Conservation (phyloP, 2,329 filamentous ascomycete species). For the Monilinia laxa region DNA sequence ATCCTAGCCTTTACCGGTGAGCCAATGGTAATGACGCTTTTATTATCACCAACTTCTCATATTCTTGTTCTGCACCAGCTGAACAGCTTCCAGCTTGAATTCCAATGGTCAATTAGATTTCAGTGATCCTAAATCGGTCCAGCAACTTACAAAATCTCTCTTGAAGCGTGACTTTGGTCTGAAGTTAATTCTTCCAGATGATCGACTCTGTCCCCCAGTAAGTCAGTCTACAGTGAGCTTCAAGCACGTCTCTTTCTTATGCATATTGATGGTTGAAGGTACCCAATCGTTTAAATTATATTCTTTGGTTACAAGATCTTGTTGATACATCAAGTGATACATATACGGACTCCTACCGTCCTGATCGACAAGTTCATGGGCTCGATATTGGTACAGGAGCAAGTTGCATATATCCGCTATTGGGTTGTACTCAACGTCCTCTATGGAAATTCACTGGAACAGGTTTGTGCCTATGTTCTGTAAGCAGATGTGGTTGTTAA, state of each 20-base stretch:
- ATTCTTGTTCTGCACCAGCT: conserved; percentile 11
- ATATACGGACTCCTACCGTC: conserved; percentile 51
- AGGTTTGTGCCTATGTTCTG: conserved; percentile 40
- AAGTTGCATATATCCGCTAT: conserved; percentile 85
- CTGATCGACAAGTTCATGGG: conserved; percentile 59
- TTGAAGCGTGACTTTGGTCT: conserved; percentile 75
- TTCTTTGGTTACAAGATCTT: conserved; percentile 82
- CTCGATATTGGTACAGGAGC: conserved; percentile 89
- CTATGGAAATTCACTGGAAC: conserved; percentile 73
- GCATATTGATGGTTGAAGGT: conserved; percentile 43
- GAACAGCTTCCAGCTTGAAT: conserved; percentile 46
- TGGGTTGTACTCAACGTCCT: conserved; percentile 67
- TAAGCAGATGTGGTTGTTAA: conserved; percentile 39
- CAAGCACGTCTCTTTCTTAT: neutral
- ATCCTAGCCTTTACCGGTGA: neutral
- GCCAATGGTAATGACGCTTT: neutral
- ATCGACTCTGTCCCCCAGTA: conserved; percentile 85
- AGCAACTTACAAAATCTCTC: conserved; percentile 79
- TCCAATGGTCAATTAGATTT: conserved; percentile 71
- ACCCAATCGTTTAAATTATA: conserved; percentile 77
- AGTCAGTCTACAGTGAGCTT: conserved; percentile 19
- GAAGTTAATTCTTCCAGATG: conserved; percentile 65
- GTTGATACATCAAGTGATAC: conserved; percentile 60
- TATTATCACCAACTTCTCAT: neutral
- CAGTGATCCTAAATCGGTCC: conserved; percentile 70